Conservation (phyloP, 192 early-diverging fungal genomes). For the Cetraspora pellucida region DNA sequence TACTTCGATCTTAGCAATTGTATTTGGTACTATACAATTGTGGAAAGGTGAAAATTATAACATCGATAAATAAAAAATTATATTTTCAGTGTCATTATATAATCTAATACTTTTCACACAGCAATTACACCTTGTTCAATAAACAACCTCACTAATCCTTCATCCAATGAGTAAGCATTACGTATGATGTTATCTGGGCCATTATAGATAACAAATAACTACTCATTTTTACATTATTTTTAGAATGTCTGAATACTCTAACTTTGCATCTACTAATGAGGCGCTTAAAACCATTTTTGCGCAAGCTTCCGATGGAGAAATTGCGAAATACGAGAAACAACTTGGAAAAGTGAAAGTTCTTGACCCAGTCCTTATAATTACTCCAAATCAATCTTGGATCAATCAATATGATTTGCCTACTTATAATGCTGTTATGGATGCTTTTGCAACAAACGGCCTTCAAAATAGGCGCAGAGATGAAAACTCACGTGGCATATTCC, state of each 20-base stretch:
- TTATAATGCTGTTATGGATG: constrained; percentile 14
- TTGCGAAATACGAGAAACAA: constrained; percentile 14
- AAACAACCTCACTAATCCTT: constrained; percentile 8
- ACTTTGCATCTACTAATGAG: background rate
- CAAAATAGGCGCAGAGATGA: constrained; percentile 22
- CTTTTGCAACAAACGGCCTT: background rate
- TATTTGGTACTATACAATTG: constrained; percentile 9
- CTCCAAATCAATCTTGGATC: constrained; percentile 15
- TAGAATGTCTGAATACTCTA: constrained; percentile 20
- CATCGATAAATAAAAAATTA: constrained; percentile 10
- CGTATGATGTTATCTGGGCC: constrained; percentile 6
- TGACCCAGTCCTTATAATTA: constrained; percentile 19
- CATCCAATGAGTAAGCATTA: constrained; percentile 19
- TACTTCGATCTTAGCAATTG: constrained; percentile 15
- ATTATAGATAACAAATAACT: constrained; percentile 18
- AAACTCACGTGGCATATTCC: constrained; percentile 8
- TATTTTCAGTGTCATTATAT: background rate
- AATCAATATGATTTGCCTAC: background rate
- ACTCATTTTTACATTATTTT: constrained; percentile 23
- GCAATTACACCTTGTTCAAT: background rate
- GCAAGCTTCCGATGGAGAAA: constrained; percentile 10
- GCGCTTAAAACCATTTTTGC: constrained; percentile 13
- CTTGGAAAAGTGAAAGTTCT: constrained; percentile 3
- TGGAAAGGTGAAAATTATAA: constrained; percentile 24
- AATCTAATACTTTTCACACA: background rate